A percentile compares a stretch with the other conserved stretches of the same genome.
phyloP scores from a whole-genome alignment of 257 asterid genomes.

The Nicotiana tabacum region DNA sequence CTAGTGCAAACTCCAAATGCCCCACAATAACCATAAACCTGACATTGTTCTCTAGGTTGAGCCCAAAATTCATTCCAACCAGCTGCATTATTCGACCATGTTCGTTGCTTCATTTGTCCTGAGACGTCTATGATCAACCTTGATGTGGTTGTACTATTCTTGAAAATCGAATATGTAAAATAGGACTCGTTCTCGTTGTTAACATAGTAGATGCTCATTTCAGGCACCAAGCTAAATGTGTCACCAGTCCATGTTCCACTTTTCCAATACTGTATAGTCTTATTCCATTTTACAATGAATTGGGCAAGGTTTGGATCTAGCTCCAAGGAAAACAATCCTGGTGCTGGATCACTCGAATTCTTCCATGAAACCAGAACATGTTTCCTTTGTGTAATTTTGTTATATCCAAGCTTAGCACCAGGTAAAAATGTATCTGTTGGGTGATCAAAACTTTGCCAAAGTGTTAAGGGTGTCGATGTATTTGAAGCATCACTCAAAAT shows the following conservation, averaged over 20 bases:
- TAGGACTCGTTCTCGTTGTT: conserved; percentile 31
- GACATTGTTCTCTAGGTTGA: conserved; percentile 46
- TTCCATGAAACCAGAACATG: too few species aligned
- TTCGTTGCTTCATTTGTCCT: conserved; percentile 37
- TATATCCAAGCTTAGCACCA: too few species aligned
- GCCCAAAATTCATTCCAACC: conserved; percentile 45
- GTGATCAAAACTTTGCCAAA: too few species aligned
- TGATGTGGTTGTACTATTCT: conserved; percentile 4
- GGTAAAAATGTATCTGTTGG: not conserved
- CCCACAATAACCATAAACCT: conserved; percentile 45
- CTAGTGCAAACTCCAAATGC: conserved; percentile 32
- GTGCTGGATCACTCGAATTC: too few species aligned
- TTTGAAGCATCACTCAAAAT: not conserved
- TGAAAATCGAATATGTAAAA: conserved; percentile 32
- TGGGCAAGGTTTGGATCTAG: too few species aligned
- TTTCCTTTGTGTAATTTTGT: too few species aligned
- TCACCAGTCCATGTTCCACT: conserved; percentile 66
- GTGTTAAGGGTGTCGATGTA: not conserved
- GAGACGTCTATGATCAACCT: conserved; percentile 6
- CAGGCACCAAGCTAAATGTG: conserved; percentile 47
- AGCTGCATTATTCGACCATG: conserved; percentile 13
- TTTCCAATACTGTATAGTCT: conserved; percentile 39
- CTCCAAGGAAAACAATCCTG: too few species aligned
- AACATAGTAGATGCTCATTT: conserved; percentile 18
- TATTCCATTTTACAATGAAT: too few species aligned